Conservation (phyloP, 495 filamentous ascomycete species). For the Trichoderma gamsii region DNA sequence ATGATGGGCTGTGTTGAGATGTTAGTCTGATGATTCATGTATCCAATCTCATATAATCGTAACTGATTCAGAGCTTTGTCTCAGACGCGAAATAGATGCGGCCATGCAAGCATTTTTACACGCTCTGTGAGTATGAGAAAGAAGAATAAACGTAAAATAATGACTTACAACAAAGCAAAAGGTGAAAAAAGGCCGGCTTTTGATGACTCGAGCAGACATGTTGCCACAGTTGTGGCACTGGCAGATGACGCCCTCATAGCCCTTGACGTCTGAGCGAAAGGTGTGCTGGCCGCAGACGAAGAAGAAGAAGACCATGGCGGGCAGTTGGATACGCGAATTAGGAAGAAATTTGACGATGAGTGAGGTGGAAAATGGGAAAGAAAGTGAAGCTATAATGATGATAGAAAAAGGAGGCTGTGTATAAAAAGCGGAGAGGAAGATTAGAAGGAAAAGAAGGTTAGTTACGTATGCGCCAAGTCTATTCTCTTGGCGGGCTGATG, state of each 20-base stretch:
- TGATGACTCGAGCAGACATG: constrained; percentile 44
- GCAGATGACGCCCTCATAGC: constrained; percentile 48
- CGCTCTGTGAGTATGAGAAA: neutral
- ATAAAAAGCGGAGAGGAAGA: neutral
- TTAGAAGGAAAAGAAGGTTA: neutral
- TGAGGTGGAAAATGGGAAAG: neutral
- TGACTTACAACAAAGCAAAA: constrained; percentile 50
- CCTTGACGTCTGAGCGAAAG: constrained; percentile 48
- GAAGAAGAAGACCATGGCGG: constrained; percentile 46
- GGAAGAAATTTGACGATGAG: neutral
- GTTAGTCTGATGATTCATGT: constrained; percentile 15
- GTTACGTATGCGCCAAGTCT: constrained; percentile 5
- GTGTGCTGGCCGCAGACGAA: constrained; percentile 55
- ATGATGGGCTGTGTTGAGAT: constrained; percentile 39
- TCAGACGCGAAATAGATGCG: neutral
- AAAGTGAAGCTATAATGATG: neutral
- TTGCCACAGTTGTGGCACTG: constrained; percentile 55
- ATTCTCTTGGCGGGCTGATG: neutral
- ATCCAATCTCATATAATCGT: too few species aligned
- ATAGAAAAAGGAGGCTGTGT: neutral
- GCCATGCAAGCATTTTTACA: too few species aligned
- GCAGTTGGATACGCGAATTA: neutral
- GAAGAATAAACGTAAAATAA: too few species aligned
- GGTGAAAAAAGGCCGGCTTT: constrained; percentile 52
- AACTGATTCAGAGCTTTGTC: neutral